Conservation (phyloP, 2,329 filamentous ascomycete genomes). For the Neocucurbitaria cava region DNA sequence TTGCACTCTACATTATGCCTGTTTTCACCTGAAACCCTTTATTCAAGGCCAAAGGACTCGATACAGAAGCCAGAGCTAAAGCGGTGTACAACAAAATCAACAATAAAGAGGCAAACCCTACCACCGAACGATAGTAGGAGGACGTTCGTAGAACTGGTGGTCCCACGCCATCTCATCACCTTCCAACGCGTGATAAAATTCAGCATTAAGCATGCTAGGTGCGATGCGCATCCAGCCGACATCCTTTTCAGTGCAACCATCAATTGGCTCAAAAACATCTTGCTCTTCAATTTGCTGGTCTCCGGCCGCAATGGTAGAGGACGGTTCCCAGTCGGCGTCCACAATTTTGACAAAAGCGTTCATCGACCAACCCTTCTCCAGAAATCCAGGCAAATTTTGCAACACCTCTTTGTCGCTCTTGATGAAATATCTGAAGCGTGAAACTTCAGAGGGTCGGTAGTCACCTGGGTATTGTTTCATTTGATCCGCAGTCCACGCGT, state of each 20-base stretch:
- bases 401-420: slow-evolving; percentile 10
- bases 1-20: neutral
- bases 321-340: slow-evolving; percentile 6
- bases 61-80: neutral
- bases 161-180: slow-evolving; percentile 5
- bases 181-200: slow-evolving; percentile 7
- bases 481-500: slow-evolving; percentile 7
- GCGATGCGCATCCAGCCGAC: slow-evolving; percentile 13
- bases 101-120: too few relatives aligned
- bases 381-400: slow-evolving; percentile 6
- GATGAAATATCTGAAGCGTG: slow-evolving; percentile 12
- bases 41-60: neutral
- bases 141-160: slow-evolving; percentile 5
- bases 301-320: neutral
- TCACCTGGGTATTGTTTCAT: slow-evolving; percentile 3
- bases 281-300: slow-evolving; percentile 5
- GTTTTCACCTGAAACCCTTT: neutral
- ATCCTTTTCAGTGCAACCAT: slow-evolving; percentile 10
- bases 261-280: slow-evolving; percentile 8
- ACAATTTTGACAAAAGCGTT: slow-evolving; percentile 6
- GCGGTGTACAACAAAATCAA: neutral
- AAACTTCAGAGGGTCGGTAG: slow-evolving; percentile 3
- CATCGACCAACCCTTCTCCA: slow-evolving; percentile 1
- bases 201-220: slow-evolving; percentile 7
- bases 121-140: slow-evolving; percentile 2